phyloP scores from a whole-genome alignment of 176 grass and related monocot genomes.

The Eleusine coracana region DNA sequence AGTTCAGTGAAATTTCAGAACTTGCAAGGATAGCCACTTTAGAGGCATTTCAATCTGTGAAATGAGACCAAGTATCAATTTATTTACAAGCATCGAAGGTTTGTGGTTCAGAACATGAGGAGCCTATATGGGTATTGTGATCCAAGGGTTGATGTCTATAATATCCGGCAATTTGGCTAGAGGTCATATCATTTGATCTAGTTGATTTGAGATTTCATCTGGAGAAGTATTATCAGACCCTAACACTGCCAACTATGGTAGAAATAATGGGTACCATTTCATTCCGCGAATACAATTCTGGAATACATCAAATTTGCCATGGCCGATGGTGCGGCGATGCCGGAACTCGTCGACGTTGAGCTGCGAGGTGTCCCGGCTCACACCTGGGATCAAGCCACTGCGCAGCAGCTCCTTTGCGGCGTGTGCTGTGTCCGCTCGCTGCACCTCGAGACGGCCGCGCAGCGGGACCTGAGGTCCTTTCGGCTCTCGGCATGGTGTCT shows the following conservation, averaged over 20 bases:
- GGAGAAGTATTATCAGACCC: neutral
- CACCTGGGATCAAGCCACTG: too few relatives aligned
- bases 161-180: neutral
- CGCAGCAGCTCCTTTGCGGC: too few relatives aligned
- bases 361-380: too few relatives aligned
- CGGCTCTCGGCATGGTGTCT: too few relatives aligned
- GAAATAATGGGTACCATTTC: neutral
- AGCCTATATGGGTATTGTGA: neutral
- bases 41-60: conserved; percentile 41
- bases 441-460: too few relatives aligned
- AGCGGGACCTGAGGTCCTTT: too few relatives aligned
- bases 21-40: conserved; percentile 61
- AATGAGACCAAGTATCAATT: conserved; percentile 24
- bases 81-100: neutral
- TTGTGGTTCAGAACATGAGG: conserved; percentile 24
- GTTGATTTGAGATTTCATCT: neutral
- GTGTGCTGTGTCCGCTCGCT: too few relatives aligned
- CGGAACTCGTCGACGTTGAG: too few relatives aligned
- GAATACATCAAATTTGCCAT: too few relatives aligned
- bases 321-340: too few relatives aligned
- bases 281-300: neutral
- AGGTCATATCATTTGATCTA: neutral
- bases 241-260: neutral
- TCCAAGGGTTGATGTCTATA: neutral
- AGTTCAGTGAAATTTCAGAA: conserved; percentile 62